Conservation (phyloP, 805 yeast species). For the Tetrapisispora namnaoensis region DNA sequence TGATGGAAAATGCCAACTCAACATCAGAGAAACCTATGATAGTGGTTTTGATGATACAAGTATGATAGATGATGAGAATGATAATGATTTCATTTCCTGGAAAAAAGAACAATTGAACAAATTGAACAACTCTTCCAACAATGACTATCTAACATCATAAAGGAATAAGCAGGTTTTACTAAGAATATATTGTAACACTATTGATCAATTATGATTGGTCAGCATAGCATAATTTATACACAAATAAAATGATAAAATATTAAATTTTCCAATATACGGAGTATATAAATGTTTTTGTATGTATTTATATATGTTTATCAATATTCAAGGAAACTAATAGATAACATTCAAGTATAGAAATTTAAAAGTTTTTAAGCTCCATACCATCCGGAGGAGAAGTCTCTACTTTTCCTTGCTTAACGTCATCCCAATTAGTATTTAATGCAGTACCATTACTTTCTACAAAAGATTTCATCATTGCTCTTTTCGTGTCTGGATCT, state of each 20-base stretch:
- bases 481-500: constrained; percentile 78
- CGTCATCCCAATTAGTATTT: constrained; percentile 91
- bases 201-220: not conserved
- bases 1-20: constrained; percentile 24
- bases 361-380: constrained; percentile 36
- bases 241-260: not conserved
- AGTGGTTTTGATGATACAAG: constrained; percentile 25
- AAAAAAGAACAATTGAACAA: constrained; percentile 25
- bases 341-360: not conserved
- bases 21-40: constrained; percentile 13
- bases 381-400: constrained; percentile 68
- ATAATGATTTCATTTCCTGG: constrained; percentile 23
- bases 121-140: constrained; percentile 7
- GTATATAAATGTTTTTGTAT: too few species aligned
- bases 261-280: not conserved
- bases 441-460: constrained; percentile 91
- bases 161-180: not conserved
- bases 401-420: constrained; percentile 52
- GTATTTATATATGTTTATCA: too few species aligned
- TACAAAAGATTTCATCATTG: constrained; percentile 94
- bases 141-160: not conserved
- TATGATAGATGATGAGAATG: constrained; percentile 24
- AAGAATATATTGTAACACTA: constrained; percentile 1
- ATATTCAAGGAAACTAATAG: not conserved
- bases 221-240: not conserved